phyloP scores from a whole-genome alignment of 495 filamentous ascomycete species.

The Lasiosphaeriaceae sp. region DNA sequence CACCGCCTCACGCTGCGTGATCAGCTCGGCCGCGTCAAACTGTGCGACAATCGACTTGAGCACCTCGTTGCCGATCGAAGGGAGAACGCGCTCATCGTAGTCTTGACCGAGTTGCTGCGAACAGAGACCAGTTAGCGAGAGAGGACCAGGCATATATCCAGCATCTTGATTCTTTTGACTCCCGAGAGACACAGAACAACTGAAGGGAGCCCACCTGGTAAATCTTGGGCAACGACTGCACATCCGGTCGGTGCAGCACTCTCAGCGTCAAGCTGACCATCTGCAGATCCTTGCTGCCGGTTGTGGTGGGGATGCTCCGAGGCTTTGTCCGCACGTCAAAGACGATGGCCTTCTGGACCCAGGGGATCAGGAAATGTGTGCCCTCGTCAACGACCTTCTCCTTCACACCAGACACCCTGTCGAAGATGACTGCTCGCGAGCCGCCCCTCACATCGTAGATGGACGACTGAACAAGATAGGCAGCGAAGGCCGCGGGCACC shows the following conservation, averaged over 20 bases:
- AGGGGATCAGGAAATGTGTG: constrained; percentile 94
- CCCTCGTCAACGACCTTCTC: constrained; percentile 91
- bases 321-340: constrained; percentile 99
- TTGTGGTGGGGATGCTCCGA: constrained; percentile 95
- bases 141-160: background rate
- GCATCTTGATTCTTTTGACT: too few species aligned
- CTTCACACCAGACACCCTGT: constrained; percentile 86
- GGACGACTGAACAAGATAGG: constrained; percentile 62
- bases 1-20: constrained; percentile 97
- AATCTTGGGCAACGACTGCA: constrained; percentile 88
- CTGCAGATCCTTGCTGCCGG: constrained; percentile 97
- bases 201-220: constrained; percentile 71
- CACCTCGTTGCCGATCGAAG: constrained; percentile 99
- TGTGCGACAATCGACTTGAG: constrained; percentile 98
- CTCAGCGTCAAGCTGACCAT: constrained; percentile 98
- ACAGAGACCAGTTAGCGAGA: background rate
- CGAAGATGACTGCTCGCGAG: constrained; percentile 95
- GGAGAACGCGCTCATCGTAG: constrained; percentile 98
- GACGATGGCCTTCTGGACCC: constrained; percentile 91
- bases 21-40: constrained; percentile 98
- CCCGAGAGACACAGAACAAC: background rate
- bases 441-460: constrained; percentile 98
- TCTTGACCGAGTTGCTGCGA: constrained; percentile 76
- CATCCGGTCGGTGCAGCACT: constrained; percentile 92
- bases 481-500: constrained; percentile 63